Base-by-base conservation (phyloP, 768 basidiomycete species). In the Pisolithus tinctorius region DNA sequence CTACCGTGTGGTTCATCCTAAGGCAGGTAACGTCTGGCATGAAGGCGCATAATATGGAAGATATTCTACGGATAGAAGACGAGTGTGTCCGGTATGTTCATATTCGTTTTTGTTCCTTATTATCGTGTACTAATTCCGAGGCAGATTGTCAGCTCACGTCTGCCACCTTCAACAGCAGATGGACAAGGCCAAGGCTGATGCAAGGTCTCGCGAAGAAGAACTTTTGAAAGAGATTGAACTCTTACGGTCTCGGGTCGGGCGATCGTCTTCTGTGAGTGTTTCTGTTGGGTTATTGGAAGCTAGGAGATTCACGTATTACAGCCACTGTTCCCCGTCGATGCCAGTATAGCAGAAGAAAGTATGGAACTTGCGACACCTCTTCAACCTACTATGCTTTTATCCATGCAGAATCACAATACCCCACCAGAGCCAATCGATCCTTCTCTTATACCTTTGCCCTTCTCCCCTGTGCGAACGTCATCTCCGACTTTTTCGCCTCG, bases 331-430 rank as follows among this genome's bases (percentile, higher is more conserved):
- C 20, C 20, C 20, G 20, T 20, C 20, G 20, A 20, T 20, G 20
- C 20, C 20, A 20, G 59, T 9, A 55, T 67, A 14, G 69, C 72
- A 8, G 75, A 76, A 47, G 62, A 70, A 48, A 74, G 73, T 5
- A 79, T 80, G 79, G 77, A 78, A 42, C 71, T 80, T 4, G 77
- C 71, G 4, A 77, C 77, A 6, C 77, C 79, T n/a, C 62, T 80
- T 11, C 47, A 69, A 46, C 74, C 75, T 14, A 71, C 60, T 10
- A 54, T 59, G 17, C 38, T 64, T 16, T 51, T 57, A 13, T 51
- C 66, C 1, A 26, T 8, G 1, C 40, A 25, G 10, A 17, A 10
- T 51, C 13, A 1, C 41, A 20, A 11, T 25, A 36, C 9, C 26
- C 29, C 29, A 34, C 26, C 47, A 2, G 16, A 20, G 8, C 47